phyloP scores from a whole-genome alignment of 2,329 filamentous ascomycete genomes.

The Macrophomina tecta region DNA sequence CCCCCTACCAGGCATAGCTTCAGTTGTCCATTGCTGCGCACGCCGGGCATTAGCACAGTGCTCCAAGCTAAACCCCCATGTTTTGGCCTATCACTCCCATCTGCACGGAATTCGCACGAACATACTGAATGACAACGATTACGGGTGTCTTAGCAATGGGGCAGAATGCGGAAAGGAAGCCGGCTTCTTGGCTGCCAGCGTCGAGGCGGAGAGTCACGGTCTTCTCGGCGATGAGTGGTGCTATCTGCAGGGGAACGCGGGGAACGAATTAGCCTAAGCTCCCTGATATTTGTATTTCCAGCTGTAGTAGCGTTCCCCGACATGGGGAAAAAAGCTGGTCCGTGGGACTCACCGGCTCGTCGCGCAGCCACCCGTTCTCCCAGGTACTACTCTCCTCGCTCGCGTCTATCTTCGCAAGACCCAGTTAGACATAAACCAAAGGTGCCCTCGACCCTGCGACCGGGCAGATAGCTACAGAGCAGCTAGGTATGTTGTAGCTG shows the following conservation, averaged over 20 bases:
- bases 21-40: conserved; percentile 70
- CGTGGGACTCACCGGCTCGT: conserved; percentile 41
- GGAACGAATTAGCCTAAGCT: not conserved
- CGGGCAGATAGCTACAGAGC: not conserved
- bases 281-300: too few relatives aligned
- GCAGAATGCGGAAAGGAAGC: conserved; percentile 81
- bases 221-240: conserved; percentile 62
- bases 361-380: conserved; percentile 71
- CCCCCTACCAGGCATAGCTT: conserved; percentile 76
- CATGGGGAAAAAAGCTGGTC: not conserved
- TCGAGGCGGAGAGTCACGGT: conserved; percentile 73
- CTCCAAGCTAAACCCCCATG: not conserved
- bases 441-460: not conserved
- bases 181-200: conserved; percentile 79
- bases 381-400: conserved; percentile 71
- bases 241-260: conserved; percentile 37
- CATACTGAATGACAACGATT: conserved; percentile 75
- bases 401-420: conserved; percentile 60
- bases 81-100: not conserved
- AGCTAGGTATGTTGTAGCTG: not conserved
- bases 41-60: conserved; percentile 31
- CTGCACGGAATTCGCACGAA: not conserved
- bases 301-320: not conserved
- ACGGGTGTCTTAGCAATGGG: conserved; percentile 80
- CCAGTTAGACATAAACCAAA: conserved; percentile 9